These are phyloP conservation scores for Metschnikowia lochheadii DNA, from an alignment of 805 yeast species.

Conservation along the genomic window DNA sequence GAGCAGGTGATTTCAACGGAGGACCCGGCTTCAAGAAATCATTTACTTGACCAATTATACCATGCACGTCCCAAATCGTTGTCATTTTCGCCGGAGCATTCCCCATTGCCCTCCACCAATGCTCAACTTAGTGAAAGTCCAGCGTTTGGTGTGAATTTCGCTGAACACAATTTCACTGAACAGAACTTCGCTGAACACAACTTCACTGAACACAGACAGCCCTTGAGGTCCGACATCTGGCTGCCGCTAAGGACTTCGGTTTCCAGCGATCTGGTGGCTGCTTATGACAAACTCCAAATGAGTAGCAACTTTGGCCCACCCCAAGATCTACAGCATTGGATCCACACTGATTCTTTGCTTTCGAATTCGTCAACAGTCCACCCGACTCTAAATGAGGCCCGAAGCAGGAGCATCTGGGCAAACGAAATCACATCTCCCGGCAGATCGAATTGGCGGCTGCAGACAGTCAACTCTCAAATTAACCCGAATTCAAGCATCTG, in stretches of 20 bases:
- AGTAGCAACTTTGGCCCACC: background rate
- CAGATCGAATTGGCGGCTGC: background rate
- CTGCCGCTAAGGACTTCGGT: background rate
- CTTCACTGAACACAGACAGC: background rate
- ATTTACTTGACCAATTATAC: slow-evolving; percentile 31
- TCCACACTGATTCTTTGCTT: background rate
- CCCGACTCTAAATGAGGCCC: background rate
- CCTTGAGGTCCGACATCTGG: background rate
- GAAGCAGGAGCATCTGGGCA: slow-evolving; percentile 3
- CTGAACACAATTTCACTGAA: background rate
- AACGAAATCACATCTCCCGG: background rate
- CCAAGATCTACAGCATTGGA: background rate
- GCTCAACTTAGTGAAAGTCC: background rate
- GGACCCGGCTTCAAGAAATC: slow-evolving; percentile 17
- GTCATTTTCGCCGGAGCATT: slow-evolving; percentile 9
- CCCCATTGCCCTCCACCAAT: slow-evolving; percentile 6
- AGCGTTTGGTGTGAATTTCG: background rate
- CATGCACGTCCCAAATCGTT: slow-evolving; percentile 28
- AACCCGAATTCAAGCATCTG: background rate
- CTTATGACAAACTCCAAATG: background rate
- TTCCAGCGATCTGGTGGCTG: background rate
- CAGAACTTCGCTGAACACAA: no score
- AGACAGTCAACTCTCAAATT: background rate
- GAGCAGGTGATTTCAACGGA: background rate
- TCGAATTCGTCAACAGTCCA: background rate